Conservation (phyloP, 352 stramenopile species). For the Phytophthora hybrid region DNA sequence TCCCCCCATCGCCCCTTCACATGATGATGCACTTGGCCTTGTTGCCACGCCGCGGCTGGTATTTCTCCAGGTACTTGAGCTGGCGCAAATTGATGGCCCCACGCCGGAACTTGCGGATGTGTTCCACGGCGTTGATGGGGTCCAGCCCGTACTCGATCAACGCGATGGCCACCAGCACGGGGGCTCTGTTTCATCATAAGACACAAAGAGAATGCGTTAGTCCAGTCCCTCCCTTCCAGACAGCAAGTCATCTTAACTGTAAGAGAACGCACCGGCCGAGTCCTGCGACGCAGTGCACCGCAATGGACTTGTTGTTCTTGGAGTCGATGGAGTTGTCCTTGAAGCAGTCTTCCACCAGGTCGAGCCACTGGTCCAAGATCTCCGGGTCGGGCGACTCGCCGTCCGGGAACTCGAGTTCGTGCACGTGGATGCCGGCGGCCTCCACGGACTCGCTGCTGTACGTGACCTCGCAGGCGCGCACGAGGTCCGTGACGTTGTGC, state of each 20-base stretch:
- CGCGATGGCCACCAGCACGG: conserved; percentile 98
- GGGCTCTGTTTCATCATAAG: conserved; percentile 64
- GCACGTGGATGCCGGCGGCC: conserved; percentile 91
- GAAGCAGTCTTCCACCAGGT: conserved; percentile 95
- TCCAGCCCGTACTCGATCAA: conserved; percentile 97
- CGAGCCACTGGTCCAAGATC: conserved; percentile 95
- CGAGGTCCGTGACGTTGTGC: conserved; percentile 95
- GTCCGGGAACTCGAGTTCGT: conserved; percentile 98
- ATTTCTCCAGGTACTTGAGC: conserved; percentile 97
- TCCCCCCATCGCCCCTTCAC: conserved; percentile 50
- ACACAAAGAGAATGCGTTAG: conserved; percentile 11
- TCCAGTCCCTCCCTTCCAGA: background rate
- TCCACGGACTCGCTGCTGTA: conserved; percentile 94
- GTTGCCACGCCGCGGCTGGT: conserved; percentile 80
- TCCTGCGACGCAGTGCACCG: conserved; percentile 98
- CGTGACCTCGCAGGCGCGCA: conserved; percentile 96
- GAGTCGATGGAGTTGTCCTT: conserved; percentile 82
- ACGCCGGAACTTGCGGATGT: conserved; percentile 94
- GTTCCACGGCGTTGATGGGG: conserved; percentile 97
- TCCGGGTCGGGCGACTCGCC: conserved; percentile 93
- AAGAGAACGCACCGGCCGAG: conserved; percentile 86
- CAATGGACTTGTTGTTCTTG: conserved; percentile 91
- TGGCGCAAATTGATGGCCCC: conserved; percentile 98
- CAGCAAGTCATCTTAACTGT: too few relatives aligned
- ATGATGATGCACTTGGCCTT: conserved; percentile 89